Evolutionary conservation across 2,329 filamentous ascomycete genomes (phyloP).

Genomic region (Paraconiothyrium brasiliense): DNA sequence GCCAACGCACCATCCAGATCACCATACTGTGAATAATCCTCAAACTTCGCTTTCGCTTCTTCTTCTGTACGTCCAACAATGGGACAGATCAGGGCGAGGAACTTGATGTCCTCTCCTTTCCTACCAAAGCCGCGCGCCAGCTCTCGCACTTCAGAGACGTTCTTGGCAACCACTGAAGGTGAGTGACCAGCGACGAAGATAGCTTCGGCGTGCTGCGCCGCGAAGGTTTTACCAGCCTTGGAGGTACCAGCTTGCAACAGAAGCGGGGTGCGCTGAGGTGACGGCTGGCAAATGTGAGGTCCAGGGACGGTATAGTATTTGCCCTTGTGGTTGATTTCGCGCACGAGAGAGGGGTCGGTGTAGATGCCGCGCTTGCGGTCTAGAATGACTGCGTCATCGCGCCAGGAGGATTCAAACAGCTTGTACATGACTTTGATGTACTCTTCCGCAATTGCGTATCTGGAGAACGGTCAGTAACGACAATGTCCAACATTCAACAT

Average conservation of each 20-base stretch:
- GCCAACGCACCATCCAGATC: slow-evolving; percentile 71
- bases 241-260: slow-evolving; percentile 75
- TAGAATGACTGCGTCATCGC: slow-evolving; percentile 69
- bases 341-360: slow-evolving; percentile 64
- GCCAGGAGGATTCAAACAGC: slow-evolving; percentile 72
- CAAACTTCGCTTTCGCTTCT: slow-evolving; percentile 69
- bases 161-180: slow-evolving; percentile 66
- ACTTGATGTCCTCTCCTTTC: slow-evolving; percentile 60
- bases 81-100: slow-evolving; percentile 70
- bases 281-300: slow-evolving; percentile 72
- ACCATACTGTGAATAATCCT: slow-evolving; percentile 67
- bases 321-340: slow-evolving; percentile 72
- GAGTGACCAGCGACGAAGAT: slow-evolving; percentile 74
- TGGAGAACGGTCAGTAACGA: slow-evolving; percentile 59
- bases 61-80: slow-evolving; percentile 71
- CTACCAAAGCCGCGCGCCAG: slow-evolving; percentile 52
- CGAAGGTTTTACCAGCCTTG: slow-evolving; percentile 70
- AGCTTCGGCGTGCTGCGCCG: slow-evolving; percentile 73
- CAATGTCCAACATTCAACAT: slow-evolving; percentile 44
- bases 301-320: slow-evolving; percentile 70
- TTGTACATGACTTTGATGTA: slow-evolving; percentile 75
- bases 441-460: slow-evolving; percentile 73
- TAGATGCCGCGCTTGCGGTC: slow-evolving; percentile 68
- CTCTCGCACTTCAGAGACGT: slow-evolving; percentile 68
- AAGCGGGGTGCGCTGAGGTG: slow-evolving; percentile 72